A percentile compares a stretch with the other conserved stretches of the same genome.
These are phyloP conservation scores for Ustanciosporium gigantosporum DNA, from an alignment of 1,284 basidiomycete species.

Conservation along the genomic window DNA sequence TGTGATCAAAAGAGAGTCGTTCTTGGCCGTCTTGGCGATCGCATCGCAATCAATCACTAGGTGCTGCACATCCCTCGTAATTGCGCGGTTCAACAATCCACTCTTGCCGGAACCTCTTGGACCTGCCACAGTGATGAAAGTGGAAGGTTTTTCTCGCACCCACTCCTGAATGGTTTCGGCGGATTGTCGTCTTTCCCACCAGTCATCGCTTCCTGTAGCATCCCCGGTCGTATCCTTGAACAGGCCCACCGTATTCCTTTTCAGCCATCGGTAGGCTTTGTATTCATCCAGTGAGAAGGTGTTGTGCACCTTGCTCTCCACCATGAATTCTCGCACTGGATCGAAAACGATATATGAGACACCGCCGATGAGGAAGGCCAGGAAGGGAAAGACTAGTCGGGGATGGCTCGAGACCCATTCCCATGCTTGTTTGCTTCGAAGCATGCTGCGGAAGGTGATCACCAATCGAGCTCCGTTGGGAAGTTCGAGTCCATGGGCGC, in stretches of 20 bases:
- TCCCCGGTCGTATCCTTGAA: constrained; percentile 29
- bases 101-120: constrained; percentile 90
- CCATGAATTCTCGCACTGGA: constrained; percentile 81
- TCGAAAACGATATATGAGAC: constrained; percentile 88
- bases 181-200: constrained; percentile 82
- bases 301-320: constrained; percentile 78
- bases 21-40: constrained; percentile 69
- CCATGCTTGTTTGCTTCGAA: constrained; percentile 77
- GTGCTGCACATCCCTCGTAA: constrained; percentile 32
- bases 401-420: constrained; percentile 86
- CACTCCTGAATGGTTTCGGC: constrained; percentile 72
- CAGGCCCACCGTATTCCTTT: constrained; percentile 40
- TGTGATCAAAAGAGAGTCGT: constrained; percentile 73
- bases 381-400: constrained; percentile 78
- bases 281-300: constrained; percentile 67
- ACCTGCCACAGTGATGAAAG: constrained; percentile 76
- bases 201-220: constrained; percentile 64
- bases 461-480: constrained; percentile 68
- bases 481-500: constrained; percentile 73
- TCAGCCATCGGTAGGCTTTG: constrained; percentile 40
- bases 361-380: constrained; percentile 84
- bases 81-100: constrained; percentile 69
- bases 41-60: constrained; percentile 77
- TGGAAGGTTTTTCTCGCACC: constrained; percentile 75
- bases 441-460: constrained; percentile 72